A percentile compares a stretch with the other conserved stretches of the same genome.
phyloP scores from a whole-genome alignment of 1,284 basidiomycete genomes.

The Austroboletus niveus region DNA sequence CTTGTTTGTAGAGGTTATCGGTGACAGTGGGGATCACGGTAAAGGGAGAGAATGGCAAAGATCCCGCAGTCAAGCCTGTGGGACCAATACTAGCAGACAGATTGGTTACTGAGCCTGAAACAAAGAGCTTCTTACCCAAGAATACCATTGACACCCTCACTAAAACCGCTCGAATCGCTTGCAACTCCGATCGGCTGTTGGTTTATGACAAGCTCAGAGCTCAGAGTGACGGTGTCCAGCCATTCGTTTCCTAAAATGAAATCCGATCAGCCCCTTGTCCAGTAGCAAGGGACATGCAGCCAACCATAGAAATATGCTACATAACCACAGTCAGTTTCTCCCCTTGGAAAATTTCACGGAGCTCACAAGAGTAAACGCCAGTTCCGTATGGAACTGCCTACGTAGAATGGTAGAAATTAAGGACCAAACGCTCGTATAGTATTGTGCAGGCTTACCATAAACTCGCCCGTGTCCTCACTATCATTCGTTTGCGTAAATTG shows the following conservation, averaged over 20 bases:
- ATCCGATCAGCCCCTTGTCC: not conserved
- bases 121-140: conserved; percentile 19
- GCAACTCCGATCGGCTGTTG: conserved; percentile 34
- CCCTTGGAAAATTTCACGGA: conserved; percentile 23
- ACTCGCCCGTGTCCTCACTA: conserved; percentile 39
- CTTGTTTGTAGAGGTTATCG: conserved; percentile 36
- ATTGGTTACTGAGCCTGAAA: conserved; percentile 31
- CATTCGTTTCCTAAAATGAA: conserved; percentile 16
- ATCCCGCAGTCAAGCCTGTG: conserved; percentile 25
- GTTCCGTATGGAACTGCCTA: conserved; percentile 19
- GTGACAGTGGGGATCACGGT: conserved; percentile 34
- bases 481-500: conserved; percentile 50
- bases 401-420: conserved; percentile 34
- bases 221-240: conserved; percentile 27
- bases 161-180: conserved; percentile 20
- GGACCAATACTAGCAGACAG: conserved; percentile 37
- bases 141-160: not conserved
- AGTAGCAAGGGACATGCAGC: not conserved
- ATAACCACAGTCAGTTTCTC: conserved; percentile 2
- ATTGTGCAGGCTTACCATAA: conserved; percentile 41
- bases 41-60: conserved; percentile 11
- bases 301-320: conserved; percentile 6
- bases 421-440: not conserved
- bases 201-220: conserved; percentile 24
- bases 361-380: conserved; percentile 26